phyloP scores from a whole-genome alignment of 2,329 filamentous ascomycete genomes.

The Verticillium alfalfae region DNA sequence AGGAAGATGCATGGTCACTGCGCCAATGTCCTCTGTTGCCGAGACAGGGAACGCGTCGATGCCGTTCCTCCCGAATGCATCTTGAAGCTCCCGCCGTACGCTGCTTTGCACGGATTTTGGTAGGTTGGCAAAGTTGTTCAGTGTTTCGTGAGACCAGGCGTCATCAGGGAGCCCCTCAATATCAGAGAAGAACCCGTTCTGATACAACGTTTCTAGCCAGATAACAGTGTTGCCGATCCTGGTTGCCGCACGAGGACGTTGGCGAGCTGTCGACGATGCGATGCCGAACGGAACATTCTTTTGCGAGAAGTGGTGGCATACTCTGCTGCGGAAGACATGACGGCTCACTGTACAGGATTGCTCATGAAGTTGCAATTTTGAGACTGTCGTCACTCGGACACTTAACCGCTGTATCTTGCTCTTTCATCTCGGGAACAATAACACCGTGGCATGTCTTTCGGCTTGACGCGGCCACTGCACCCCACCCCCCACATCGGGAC shows the following conservation, averaged over 20 bases:
- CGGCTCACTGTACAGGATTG: background rate
- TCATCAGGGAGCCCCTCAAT: conserved; percentile 14
- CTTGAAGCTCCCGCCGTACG: conserved; percentile 34
- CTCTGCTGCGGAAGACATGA: conserved; percentile 1
- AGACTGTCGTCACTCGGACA: too few species aligned
- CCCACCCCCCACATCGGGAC: background rate
- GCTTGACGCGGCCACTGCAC: too few species aligned
- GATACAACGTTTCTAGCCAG: conserved; percentile 40
- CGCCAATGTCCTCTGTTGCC: conserved; percentile 9
- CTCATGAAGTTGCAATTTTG: too few species aligned
- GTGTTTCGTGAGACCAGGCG: conserved; percentile 24
- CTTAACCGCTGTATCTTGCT: too few species aligned
- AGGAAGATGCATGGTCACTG: conserved; percentile 42
- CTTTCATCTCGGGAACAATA: too few species aligned
- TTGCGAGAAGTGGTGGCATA: conserved; percentile 47
- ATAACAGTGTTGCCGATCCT: conserved; percentile 44
- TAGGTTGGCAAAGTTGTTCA: conserved; percentile 46
- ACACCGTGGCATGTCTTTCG: too few species aligned
- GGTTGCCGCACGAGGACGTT: conserved; percentile 38
- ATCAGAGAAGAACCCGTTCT: conserved; percentile 18
- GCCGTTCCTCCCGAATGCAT: conserved; percentile 17
- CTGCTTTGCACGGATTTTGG: conserved; percentile 26
- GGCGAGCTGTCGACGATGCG: conserved; percentile 31
- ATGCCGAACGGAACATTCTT: conserved; percentile 50
- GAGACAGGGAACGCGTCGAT: conserved; percentile 12